These are phyloP conservation scores for Leccinum fibrillosum DNA, from an alignment of 768 basidiomycete species.

Conservation along the genomic window DNA sequence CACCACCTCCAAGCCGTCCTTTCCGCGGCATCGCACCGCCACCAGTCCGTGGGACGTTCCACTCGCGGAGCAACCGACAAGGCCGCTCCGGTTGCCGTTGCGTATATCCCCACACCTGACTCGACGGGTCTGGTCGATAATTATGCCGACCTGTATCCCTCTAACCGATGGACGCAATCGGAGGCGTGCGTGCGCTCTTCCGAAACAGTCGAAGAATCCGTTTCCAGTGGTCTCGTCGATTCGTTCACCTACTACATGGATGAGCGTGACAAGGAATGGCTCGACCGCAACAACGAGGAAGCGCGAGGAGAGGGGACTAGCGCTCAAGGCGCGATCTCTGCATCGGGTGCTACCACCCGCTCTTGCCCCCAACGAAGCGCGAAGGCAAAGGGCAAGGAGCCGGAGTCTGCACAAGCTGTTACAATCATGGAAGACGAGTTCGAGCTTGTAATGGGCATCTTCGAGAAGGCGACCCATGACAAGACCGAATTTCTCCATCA, in stretches of 20 bases:
- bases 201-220: slow-evolving; percentile 79
- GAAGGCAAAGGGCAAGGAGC: slow-evolving; percentile 84
- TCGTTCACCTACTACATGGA: slow-evolving; percentile 93
- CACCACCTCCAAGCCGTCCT: slow-evolving; percentile 58
- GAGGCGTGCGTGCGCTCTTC: slow-evolving; percentile 76
- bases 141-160: slow-evolving; percentile 74
- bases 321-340: slow-evolving; percentile 63
- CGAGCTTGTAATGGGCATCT: slow-evolving; percentile 91
- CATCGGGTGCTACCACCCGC: slow-evolving; percentile 47
- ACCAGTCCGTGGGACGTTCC: slow-evolving; percentile 35
- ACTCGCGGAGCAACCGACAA: slow-evolving; percentile 36
- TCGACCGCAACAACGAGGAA: slow-evolving; percentile 86
- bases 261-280: slow-evolving; percentile 93
- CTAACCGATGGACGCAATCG: slow-evolving; percentile 72
- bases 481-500: slow-evolving; percentile 87
- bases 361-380: slow-evolving; percentile 58
- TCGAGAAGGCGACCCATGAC: slow-evolving; percentile 89
- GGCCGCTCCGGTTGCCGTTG: slow-evolving; percentile 42
- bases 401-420: slow-evolving; percentile 61
- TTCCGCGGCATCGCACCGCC: slow-evolving; percentile 51
- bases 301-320: slow-evolving; percentile 85
- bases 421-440: slow-evolving; percentile 87
- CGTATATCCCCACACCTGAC: slow-evolving; percentile 92
- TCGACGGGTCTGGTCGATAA: slow-evolving; percentile 77
- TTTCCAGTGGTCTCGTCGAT: slow-evolving; percentile 56